These are phyloP conservation scores for Graphilbum fragrans DNA, from an alignment of 2,329 filamentous ascomycete genomes.

Conservation along the genomic window DNA sequence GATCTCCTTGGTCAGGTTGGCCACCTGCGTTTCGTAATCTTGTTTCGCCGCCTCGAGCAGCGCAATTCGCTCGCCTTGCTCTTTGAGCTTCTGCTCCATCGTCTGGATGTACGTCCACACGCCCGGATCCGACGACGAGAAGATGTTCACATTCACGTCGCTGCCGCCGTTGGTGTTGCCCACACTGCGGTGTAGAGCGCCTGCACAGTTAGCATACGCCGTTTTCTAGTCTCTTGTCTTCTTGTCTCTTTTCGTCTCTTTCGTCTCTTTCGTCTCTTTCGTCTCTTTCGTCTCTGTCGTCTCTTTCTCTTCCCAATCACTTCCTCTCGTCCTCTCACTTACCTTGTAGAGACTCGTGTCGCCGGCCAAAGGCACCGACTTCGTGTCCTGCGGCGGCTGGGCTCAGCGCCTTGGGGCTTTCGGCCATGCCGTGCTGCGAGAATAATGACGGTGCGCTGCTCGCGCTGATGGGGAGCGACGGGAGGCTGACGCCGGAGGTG, in stretches of 20 bases:
- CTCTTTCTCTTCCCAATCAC: no score
- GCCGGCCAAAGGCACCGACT: background rate
- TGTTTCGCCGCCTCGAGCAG: constrained; percentile 27
- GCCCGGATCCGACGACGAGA: constrained; percentile 47
- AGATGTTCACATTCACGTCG: constrained; percentile 55
- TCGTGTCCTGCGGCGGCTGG: constrained; percentile 23
- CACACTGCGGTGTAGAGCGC: background rate
- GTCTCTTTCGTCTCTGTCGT: no score
- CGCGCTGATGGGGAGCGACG: constrained; percentile 32
- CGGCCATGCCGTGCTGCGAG: constrained; percentile 59
- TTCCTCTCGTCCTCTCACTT: no score
- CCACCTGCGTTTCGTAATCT: constrained; percentile 23
- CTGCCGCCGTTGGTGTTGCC: constrained; percentile 39
- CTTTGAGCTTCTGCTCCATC: constrained; percentile 45
- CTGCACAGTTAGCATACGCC: no score
- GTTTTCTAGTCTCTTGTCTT: no score
- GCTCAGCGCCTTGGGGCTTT: constrained; percentile 76
- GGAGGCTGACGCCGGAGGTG: constrained; percentile 36
- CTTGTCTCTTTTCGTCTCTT: no score
- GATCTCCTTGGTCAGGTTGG: constrained; percentile 22
- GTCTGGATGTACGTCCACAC: constrained; percentile 63
- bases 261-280: no score
- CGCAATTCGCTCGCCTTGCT: constrained; percentile 14
- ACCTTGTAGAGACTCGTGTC: background rate
- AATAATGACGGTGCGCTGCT: constrained; percentile 47